A percentile compares a stretch with the other conserved stretches of the same genome.
phyloP scores from a whole-genome alignment of 139 green algal species.

The Chlorella sorokiniana region DNA sequence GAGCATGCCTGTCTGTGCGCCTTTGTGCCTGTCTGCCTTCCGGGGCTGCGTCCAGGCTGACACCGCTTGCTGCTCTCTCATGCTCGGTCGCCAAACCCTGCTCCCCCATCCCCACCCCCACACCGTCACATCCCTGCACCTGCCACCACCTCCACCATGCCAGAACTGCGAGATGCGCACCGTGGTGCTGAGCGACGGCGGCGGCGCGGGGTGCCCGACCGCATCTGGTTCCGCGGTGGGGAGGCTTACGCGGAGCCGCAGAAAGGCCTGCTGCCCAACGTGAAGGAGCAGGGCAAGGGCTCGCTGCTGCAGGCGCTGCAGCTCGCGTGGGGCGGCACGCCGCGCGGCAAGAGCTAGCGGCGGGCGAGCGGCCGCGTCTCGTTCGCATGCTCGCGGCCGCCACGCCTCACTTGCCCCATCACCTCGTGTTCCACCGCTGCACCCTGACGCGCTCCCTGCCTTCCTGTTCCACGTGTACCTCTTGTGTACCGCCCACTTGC shows the following conservation, averaged over 20 bases:
- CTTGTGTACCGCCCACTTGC: too few species aligned
- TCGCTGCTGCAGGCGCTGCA: conserved; percentile 1
- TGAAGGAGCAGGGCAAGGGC: conserved; percentile 22
- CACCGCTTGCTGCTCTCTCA: too few species aligned
- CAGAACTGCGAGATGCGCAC: conserved; percentile 70
- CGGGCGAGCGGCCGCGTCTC: too few species aligned
- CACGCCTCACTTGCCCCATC: too few species aligned
- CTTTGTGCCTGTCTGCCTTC: neutral
- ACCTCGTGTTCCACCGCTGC: too few species aligned
- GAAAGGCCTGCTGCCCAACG: conserved; percentile 21
- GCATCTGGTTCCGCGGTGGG: conserved; percentile 39
- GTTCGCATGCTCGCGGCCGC: too few species aligned
- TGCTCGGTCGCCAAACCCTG: too few species aligned
- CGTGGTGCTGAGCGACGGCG: conserved; percentile 53
- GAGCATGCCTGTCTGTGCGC: neutral
- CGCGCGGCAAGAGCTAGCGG: neutral
- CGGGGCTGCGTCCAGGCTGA: too few species aligned
- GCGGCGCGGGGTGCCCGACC: conserved; percentile 29
- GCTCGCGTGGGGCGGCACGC: neutral
- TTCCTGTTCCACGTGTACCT: too few species aligned
- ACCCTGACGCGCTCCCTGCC: too few species aligned
- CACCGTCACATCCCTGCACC: neutral
- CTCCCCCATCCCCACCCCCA: neutral
- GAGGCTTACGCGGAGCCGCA: conserved; percentile 30
- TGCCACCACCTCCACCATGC: neutral